These are phyloP conservation scores for Stramenopiles sp. DNA, from an alignment of 352 stramenopile species.

Conservation along the genomic window DNA sequence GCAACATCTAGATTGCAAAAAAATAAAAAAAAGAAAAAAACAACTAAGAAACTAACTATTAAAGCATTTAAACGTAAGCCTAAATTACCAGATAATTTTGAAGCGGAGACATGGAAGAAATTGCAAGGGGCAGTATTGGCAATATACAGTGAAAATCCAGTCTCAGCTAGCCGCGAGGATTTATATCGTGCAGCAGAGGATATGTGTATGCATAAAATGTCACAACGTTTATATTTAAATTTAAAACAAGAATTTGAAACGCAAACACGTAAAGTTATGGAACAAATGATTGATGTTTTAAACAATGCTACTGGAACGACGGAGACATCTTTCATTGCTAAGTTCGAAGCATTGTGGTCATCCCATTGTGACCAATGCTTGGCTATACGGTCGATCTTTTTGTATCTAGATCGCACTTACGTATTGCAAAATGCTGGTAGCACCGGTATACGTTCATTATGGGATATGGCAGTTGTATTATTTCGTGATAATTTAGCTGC, in stretches of 20 bases:
- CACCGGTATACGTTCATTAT: constrained; percentile 54
- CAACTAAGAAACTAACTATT: constrained; percentile 11
- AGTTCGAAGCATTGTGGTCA: constrained; percentile 52
- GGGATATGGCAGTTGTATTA: constrained; percentile 61
- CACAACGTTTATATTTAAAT: constrained; percentile 33
- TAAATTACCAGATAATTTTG: constrained; percentile 43
- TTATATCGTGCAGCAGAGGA: constrained; percentile 58
- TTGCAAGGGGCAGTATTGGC: constrained; percentile 37
- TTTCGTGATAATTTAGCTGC: constrained; percentile 24
- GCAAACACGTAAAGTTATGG: constrained; percentile 36
- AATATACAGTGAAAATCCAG: constrained; percentile 26
- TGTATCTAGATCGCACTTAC: constrained; percentile 56
- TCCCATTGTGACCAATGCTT: constrained; percentile 72
- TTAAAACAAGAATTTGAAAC: constrained; percentile 41
- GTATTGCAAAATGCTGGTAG: not conserved
- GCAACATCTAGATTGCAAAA: too few relatives aligned
- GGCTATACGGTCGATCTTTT: constrained; percentile 72
- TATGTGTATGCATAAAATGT: constrained; percentile 77
- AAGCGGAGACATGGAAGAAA: constrained; percentile 45
- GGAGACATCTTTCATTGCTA: constrained; percentile 41
- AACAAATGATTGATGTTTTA: constrained; percentile 22
- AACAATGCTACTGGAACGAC: constrained; percentile 12
- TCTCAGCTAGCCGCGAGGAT: constrained; percentile 30
- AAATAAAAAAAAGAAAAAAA: too few relatives aligned
- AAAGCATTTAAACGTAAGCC: constrained; percentile 20